Evolutionary conservation across 805 yeast species (phyloP).

Genomic region (Cephaloascus fragrans): DNA sequence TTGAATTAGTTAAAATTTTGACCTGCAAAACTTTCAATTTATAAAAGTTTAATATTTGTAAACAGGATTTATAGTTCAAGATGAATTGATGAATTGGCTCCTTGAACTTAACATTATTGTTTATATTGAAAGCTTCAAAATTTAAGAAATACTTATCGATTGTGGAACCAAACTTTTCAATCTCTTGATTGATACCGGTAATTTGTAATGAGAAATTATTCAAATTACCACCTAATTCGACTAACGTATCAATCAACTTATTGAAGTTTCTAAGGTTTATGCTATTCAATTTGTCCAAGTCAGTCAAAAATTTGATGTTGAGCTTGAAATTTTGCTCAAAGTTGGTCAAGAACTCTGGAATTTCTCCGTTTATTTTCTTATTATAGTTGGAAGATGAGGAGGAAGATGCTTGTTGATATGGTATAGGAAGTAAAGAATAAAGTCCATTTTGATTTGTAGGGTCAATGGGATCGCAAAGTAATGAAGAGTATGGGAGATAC

Average conservation of each 20-base stretch:
- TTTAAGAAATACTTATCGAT: conserved; percentile 41
- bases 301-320: conserved; percentile 19
- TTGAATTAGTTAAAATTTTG: conserved; percentile 27
- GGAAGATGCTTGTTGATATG: neutral
- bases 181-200: conserved; percentile 7
- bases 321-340: conserved; percentile 24
- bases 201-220: conserved; percentile 44
- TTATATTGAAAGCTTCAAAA: conserved; percentile 31
- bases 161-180: conserved; percentile 45
- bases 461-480: conserved; percentile 38
- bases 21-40: conserved; percentile 43
- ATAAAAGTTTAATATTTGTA: conserved; percentile 37
- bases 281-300: conserved; percentile 26
- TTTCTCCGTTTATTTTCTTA: conserved; percentile 3
- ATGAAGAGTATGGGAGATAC: conserved; percentile 34
- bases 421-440: conserved; percentile 36
- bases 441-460: conserved; percentile 47
- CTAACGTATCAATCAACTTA: conserved; percentile 23
- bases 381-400: neutral
- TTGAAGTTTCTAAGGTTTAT: conserved; percentile 29
- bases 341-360: conserved; percentile 20
- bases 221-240: conserved; percentile 47
- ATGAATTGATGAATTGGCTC: conserved; percentile 42
- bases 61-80: conserved; percentile 30
- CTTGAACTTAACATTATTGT: conserved; percentile 31